These are phyloP conservation scores for Galium porrigens DNA, from an alignment of 305 asterid genomes.

Conservation along the genomic window DNA sequence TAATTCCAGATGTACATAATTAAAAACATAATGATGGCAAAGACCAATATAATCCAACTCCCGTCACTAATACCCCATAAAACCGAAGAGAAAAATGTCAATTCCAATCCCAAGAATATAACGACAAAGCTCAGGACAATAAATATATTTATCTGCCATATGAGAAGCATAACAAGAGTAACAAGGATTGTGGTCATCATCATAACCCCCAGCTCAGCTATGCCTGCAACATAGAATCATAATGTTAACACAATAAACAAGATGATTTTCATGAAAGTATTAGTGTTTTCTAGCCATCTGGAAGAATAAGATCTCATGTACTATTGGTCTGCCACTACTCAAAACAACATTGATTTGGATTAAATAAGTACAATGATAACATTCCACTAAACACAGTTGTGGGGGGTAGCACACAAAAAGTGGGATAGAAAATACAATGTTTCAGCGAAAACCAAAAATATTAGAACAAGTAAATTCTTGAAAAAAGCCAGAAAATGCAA, in stretches of 20 bases:
- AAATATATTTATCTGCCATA: conserved; percentile 91
- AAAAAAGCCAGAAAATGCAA: not conserved
- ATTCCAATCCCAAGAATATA: conserved; percentile 81
- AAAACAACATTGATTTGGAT: too few species aligned
- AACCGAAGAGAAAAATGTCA: conserved; percentile 75
- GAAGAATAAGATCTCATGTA: not conserved
- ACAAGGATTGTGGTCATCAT: conserved; percentile 89
- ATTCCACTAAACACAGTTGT: not conserved
- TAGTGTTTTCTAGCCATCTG: not conserved
- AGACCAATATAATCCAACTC: conserved; percentile 91
- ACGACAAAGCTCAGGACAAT: conserved; percentile 53
- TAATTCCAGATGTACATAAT: conserved; percentile 96
- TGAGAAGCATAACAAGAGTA: conserved; percentile 94
- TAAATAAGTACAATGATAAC: too few species aligned
- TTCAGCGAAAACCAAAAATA: not conserved
- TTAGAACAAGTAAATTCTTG: not conserved
- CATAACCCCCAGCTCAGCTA: conserved; percentile 97
- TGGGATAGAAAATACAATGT: not conserved
- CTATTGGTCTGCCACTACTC: not conserved
- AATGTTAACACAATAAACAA: conserved; percentile 20
- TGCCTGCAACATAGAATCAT: conserved; percentile 38
- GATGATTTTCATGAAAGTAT: not conserved
- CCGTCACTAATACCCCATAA: conserved; percentile 92
- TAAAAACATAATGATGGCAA: conserved; percentile 62
- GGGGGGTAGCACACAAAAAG: not conserved